Evolutionary conservation across 306 rosid genomes (phyloP).

Genomic region (Castanospermum australe): DNA sequence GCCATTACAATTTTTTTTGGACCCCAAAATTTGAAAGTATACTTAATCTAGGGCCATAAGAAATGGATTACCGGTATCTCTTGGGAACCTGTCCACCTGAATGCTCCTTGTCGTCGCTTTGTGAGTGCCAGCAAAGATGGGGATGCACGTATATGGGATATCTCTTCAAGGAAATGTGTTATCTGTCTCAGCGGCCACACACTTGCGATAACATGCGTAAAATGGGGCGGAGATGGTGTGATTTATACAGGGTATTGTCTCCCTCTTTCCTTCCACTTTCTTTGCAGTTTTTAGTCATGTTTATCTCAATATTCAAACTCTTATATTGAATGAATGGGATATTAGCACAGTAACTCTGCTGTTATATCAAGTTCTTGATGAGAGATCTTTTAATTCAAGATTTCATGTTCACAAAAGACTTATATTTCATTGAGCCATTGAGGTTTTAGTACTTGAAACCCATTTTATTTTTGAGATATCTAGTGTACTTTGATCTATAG

Average conservation of each 20-base stretch:
- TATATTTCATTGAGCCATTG: not conserved
- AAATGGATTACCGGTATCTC: conserved; percentile 93
- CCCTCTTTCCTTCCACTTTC: not conserved
- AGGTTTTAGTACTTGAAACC: not conserved
- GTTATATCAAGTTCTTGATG: not conserved
- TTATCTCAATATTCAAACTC: not conserved
- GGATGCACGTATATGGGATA: conserved; percentile 96
- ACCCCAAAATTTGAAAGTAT: not conserved
- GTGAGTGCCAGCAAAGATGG: conserved; percentile 99
- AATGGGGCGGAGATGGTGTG: conserved; percentile 99
- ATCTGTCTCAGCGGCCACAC: conserved; percentile 83
- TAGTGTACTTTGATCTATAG: not conserved
- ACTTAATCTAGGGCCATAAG: conserved; percentile 75
- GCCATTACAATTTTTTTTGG: not conserved
- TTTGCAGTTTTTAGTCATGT: not conserved
- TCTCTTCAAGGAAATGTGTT: conserved; percentile 60
- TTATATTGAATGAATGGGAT: not conserved
- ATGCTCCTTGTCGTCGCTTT: conserved; percentile 86
- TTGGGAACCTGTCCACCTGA: conserved; percentile 96
- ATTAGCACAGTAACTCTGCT: not conserved
- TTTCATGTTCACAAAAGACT: not conserved
- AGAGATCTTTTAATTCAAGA: not conserved
- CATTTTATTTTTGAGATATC: not conserved
- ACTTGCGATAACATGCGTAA: conserved; percentile 86
- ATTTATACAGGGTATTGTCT: conserved; percentile 81